phyloP scores from a whole-genome alignment of 2,329 filamentous ascomycete genomes.

The Ceratocystis smalleyi region DNA sequence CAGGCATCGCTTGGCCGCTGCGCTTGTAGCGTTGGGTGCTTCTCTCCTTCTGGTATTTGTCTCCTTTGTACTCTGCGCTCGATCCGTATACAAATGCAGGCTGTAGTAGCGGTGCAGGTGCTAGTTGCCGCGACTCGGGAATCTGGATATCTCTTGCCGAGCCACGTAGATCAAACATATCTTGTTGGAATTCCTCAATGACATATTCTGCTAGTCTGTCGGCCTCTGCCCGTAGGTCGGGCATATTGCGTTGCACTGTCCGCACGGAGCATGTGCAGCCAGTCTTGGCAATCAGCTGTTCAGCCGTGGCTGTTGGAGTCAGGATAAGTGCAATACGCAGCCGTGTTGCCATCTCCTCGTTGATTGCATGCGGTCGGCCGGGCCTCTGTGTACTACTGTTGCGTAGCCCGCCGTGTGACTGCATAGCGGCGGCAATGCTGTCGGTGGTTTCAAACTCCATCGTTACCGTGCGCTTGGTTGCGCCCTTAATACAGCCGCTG shows the following conservation, averaged over 20 bases:
- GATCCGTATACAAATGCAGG: background rate
- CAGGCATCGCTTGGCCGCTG: background rate
- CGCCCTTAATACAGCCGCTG: constrained; percentile 5
- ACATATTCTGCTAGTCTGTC: constrained; percentile 14
- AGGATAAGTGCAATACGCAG: constrained; percentile 14
- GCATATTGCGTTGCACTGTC: constrained; percentile 15
- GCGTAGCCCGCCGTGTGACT: background rate
- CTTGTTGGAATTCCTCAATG: constrained; percentile 15
- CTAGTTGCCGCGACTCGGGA: background rate
- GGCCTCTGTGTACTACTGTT: background rate
- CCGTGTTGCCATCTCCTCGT: constrained; percentile 12
- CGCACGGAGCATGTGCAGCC: constrained; percentile 15
- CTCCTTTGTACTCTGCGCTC: background rate
- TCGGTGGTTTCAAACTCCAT: constrained; percentile 9
- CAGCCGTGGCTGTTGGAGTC: constrained; percentile 14
- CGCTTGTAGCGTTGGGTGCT: background rate
- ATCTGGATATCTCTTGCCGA: constrained; percentile 1
- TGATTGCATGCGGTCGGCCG: constrained; percentile 14
- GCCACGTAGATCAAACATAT: constrained; percentile 4
- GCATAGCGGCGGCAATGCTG: background rate
- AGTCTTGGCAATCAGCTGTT: constrained; percentile 14
- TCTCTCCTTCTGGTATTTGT: background rate
- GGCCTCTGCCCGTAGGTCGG: constrained; percentile 9
- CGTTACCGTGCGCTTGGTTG: constrained; percentile 3
- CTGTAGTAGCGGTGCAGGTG: background rate